Percentiles rank a stretch among this genome's conserved stretches.
phyloP scores from a whole-genome alignment of 1,284 basidiomycete genomes.

The Microbotryum silenes-acaulis region DNA sequence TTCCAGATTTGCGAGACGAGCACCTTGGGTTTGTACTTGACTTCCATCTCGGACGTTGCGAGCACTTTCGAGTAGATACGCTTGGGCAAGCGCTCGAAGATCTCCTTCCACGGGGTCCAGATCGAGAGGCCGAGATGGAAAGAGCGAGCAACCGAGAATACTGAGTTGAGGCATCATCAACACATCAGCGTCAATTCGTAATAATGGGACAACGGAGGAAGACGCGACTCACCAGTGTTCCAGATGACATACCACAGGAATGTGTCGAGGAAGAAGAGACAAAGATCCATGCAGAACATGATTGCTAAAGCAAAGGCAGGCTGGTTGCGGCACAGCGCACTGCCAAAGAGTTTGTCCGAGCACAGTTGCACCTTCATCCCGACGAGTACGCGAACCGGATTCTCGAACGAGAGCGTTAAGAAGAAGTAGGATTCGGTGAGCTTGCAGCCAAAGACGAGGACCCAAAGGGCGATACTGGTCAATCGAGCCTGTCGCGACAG shows the following conservation, averaged over 20 bases:
- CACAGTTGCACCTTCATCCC: conserved; percentile 87
- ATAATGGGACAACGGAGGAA: conserved; percentile 45
- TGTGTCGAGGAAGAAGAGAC: conserved; percentile 92
- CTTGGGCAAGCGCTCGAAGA: conserved; percentile 85
- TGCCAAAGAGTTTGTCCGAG: conserved; percentile 71
- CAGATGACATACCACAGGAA: conserved; percentile 95
- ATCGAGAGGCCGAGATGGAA: conserved; percentile 85
- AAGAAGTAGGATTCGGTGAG: conserved; percentile 92
- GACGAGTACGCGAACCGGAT: conserved; percentile 82
- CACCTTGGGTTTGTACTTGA: conserved; percentile 96
- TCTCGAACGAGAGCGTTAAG: conserved; percentile 83
- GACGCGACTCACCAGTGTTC: conserved; percentile 81
- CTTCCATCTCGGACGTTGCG: conserved; percentile 84
- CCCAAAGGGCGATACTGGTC: conserved; percentile 71
- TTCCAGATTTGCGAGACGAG: conserved; percentile 97
- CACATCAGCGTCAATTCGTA: neutral
- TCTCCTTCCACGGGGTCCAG: conserved; percentile 93
- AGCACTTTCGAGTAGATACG: conserved; percentile 88
- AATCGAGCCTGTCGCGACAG: conserved; percentile 56
- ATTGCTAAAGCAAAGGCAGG: conserved; percentile 84
- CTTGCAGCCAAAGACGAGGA: conserved; percentile 87
- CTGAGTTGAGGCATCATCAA: conserved; percentile 33
- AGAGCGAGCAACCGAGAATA: conserved; percentile 81
- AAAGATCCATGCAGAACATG: conserved; percentile 94
- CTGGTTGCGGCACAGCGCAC: conserved; percentile 72